A percentile compares a stretch with the other conserved stretches of the same genome.
These are phyloP conservation scores for Astrothelium subdiscretum DNA, from an alignment of 495 filamentous ascomycete genomes.

Conservation along the genomic window DNA sequence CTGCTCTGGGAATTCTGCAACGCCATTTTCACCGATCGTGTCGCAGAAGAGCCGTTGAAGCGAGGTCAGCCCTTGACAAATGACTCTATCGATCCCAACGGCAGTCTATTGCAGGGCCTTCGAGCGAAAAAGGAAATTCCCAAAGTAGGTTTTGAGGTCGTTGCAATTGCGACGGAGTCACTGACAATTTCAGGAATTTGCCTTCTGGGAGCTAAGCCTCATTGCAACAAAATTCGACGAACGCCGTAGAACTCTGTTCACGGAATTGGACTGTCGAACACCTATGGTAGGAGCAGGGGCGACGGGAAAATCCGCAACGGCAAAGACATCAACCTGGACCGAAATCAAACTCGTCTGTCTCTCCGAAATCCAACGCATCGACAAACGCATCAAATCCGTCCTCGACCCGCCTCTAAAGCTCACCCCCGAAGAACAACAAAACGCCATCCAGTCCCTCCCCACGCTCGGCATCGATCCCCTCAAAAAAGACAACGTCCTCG, in stretches of 20 bases:
- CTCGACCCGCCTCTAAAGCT: not conserved
- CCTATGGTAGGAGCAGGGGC: constrained; percentile 54
- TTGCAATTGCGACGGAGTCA: not conserved
- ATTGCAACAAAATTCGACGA: constrained; percentile 62
- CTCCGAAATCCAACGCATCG: constrained; percentile 36
- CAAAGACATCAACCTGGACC: constrained; percentile 41
- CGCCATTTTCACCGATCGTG: constrained; percentile 61
- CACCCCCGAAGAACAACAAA: constrained; percentile 6
- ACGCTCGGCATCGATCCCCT: constrained; percentile 14
- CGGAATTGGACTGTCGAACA: constrained; percentile 81
- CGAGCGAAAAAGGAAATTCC: constrained; percentile 59
- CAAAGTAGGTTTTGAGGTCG: constrained; percentile 32
- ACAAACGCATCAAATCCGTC: not conserved
- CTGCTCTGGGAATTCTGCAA: constrained; percentile 66
- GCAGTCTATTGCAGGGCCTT: constrained; percentile 73
- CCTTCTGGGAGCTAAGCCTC: constrained; percentile 79
- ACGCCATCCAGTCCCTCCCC: constrained; percentile 22
- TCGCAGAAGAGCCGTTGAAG: constrained; percentile 72
- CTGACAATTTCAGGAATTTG: constrained; percentile 47
- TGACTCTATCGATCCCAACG: constrained; percentile 83
- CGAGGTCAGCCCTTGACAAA: constrained; percentile 69
- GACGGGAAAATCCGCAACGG: not conserved
- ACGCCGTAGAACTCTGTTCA: constrained; percentile 72
- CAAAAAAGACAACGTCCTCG: constrained; percentile 46
- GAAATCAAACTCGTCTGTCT: constrained; percentile 41